These are phyloP conservation scores for Lipomyces lipofer DNA, from an alignment of 805 yeast species.

Conservation along the genomic window DNA sequence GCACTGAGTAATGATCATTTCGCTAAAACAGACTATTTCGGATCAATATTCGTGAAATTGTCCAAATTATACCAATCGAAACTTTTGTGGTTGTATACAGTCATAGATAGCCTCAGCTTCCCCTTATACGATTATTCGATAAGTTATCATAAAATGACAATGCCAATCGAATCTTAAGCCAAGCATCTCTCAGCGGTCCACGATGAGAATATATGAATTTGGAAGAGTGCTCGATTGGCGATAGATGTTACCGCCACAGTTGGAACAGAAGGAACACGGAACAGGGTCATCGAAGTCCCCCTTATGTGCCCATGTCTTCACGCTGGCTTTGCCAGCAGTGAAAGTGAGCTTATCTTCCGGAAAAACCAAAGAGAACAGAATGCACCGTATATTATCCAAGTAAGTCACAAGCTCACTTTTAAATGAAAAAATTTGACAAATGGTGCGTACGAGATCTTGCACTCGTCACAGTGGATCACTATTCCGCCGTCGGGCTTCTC, in stretches of 20 bases:
- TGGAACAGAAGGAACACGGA: slow-evolving; percentile 17
- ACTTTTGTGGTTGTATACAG: neutral
- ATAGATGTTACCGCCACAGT: slow-evolving; percentile 20
- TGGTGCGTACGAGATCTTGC: slow-evolving; percentile 13
- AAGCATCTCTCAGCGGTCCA: slow-evolving; percentile 10
- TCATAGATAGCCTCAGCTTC: slow-evolving; percentile 5
- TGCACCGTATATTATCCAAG: slow-evolving; percentile 3
- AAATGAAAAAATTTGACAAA: too few species aligned
- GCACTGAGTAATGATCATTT: too few species aligned
- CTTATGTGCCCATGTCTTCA: slow-evolving; percentile 18
- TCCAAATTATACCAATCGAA: slow-evolving; percentile 7
- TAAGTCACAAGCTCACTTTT: neutral
- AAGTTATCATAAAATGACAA: neutral
- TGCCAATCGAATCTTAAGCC: neutral
- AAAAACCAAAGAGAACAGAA: slow-evolving; percentile 7
- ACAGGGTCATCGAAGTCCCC: slow-evolving; percentile 23
- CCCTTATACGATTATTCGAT: slow-evolving; percentile 1
- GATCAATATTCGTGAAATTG: neutral
- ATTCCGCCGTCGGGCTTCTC: slow-evolving; percentile 12
- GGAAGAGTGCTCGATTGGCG: slow-evolving; percentile 1
- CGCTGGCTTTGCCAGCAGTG: neutral
- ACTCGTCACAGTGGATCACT: slow-evolving; percentile 19
- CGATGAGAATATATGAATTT: slow-evolving; percentile 6
- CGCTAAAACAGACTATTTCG: too few species aligned
- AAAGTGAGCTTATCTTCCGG: slow-evolving; percentile 12